phyloP scores from a whole-genome alignment of 1,284 basidiomycete species.

The Anthracocystis walkeri region DNA sequence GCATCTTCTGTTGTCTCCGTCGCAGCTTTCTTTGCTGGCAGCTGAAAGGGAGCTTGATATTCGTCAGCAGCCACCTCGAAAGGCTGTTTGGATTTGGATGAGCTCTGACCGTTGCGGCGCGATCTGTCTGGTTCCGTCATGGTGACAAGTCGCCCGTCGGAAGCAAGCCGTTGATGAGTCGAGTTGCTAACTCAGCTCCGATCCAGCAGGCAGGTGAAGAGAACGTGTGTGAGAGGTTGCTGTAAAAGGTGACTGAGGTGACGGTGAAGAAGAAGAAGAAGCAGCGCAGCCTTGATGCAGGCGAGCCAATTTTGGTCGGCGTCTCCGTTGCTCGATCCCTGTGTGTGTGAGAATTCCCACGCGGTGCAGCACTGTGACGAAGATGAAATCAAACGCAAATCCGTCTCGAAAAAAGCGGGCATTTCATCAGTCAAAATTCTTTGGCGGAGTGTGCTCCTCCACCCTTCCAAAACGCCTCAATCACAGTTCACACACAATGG shows the following conservation, averaged over 20 bases:
- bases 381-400: neutral
- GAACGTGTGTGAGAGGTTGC: no score
- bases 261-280: neutral
- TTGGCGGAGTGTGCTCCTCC: slow-evolving; percentile 1
- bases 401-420: neutral
- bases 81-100: slow-evolving; percentile 34
- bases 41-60: slow-evolving; percentile 65
- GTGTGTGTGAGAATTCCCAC: neutral
- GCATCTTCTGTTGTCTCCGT: neutral
- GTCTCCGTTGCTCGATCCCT: slow-evolving; percentile 14
- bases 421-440: neutral
- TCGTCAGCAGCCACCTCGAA: slow-evolving; percentile 61
- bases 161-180: slow-evolving; percentile 8
- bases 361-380: slow-evolving; percentile 13
- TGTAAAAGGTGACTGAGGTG: neutral
- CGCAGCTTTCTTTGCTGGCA: slow-evolving; percentile 29
- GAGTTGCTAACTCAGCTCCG: neutral
- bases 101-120: slow-evolving; percentile 22
- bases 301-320: slow-evolving; percentile 2
- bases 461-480: neutral
- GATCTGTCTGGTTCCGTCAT: slow-evolving; percentile 36
- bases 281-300: neutral
- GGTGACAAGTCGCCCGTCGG: slow-evolving; percentile 3
- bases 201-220: no score
- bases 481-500: no score